Base-by-base conservation (phyloP, 2,329 filamentous ascomycete species). In the Aspergillus quadrilineatus region DNA sequence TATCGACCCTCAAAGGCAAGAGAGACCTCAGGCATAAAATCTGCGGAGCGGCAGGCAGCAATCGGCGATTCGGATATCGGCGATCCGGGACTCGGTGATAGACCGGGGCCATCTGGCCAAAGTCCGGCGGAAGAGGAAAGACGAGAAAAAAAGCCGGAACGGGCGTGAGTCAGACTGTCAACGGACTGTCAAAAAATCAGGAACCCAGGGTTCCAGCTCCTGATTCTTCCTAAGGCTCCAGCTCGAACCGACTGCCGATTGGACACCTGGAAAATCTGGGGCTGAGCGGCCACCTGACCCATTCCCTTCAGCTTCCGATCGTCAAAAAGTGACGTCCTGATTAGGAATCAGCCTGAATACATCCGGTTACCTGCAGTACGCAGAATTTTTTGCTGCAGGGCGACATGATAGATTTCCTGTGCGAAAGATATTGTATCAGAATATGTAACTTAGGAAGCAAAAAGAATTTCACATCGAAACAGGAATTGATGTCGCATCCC, bases 191-290 rank as follows among this genome's bases (percentile, higher is more conserved):
- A 57, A 37, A 44, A 45, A 30, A 46, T 39, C 52, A 55, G 50
- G 53, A 51, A 55, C 44, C 50, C 57, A 55, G 43, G 49, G 44
- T 51, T 54, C 55, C 46, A 41, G 57, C 53, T 62, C 60, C 53
- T 62, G 53, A 53, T 55, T 52, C 53, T 62, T 52, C 58, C 60
- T 62, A 46, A 39, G 48, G 57, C 55, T 51, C 60, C 60, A 58
- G 55, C 44, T 14, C 37, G 42, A 15, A n/a, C 28, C 6, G 26
- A 42, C 45, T 49, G 46, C 60, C 60, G 60, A 62, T 62, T 62
- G 60, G 60, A 12, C 30, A n/a, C 14, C 39, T 39, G 43, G 52
- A 8, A 50, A 51, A 59, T 54, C 60, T 53, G 58, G 57, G 57
- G 57, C 55, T 55, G 55, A 48, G 53, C 50, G 45, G 52, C 60